Evolutionary conservation across 23 red algal genomes (phyloP), one percentile per base, ranked within the genome.

Genomic region (Gracilariopsis chorda): DNA sequence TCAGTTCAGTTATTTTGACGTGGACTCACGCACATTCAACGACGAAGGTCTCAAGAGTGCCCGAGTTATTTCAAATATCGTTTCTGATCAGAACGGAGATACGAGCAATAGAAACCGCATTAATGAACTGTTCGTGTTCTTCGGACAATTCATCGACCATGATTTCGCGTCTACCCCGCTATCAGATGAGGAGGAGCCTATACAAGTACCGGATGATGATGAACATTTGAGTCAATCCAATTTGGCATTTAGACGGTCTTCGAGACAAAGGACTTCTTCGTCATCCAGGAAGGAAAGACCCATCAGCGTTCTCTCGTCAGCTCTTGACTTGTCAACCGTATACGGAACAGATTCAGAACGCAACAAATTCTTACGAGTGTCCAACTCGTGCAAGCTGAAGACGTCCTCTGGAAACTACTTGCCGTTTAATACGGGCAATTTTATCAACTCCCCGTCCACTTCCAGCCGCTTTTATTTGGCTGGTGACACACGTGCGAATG

Each of bases 61-160:
- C 10, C 55, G 88, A 10, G 60, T 52, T 12, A 83, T 93, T 0
- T 93, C 90, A 34, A 93, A 93, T 30, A 62, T 75, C 6, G 41
- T 93, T 34, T 44, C 62, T 28, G 56, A 47, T 42, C 90, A 93
- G 33, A 30, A 25, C 24, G 79, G 33, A 42, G 78, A 73, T 30
- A 46, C 60, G 0, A 62, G 63, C 28, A 93, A 36, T 21, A 24
- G 4, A 32, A 29, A 46, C 25, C 36, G 90, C 49, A 59, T 93
- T n/a, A 84, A 52, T 7, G 78, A 93, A 35, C 25, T 93, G 40
- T 84, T 77, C 36, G 80, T 83, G 48, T 84, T 93, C 71, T 83
- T 83, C 43, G 90, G 77, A 10, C 90, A 93, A 46, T 93, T 93
- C n/a, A 47, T 93, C 14, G 90, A 93, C 48, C 90, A 93, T 62